Percentiles rank a stretch among this genome's conserved stretches.
Evolutionary conservation across 2,329 filamentous ascomycete species (phyloP).

Genomic region (Pseudopithomyces chartarum): DNA sequence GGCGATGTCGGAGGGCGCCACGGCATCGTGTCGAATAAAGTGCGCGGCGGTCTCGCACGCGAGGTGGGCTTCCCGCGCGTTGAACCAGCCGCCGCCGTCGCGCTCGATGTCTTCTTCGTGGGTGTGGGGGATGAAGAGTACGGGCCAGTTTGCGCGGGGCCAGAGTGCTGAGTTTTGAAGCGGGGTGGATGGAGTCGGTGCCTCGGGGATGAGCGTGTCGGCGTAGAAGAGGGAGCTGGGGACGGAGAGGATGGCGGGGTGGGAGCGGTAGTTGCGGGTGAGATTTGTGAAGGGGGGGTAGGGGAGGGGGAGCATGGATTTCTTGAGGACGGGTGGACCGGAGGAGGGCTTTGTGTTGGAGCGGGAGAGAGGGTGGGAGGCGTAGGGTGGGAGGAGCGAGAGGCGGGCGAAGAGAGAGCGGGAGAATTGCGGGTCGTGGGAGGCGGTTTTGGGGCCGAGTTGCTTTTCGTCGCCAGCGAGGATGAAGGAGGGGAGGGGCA

Average conservation of each 20-base stretch:
- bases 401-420: conserved; percentile 51
- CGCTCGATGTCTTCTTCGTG: conserved; percentile 48
- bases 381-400: conserved; percentile 44
- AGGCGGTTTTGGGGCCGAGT: conserved; percentile 48
- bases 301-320: conserved; percentile 46
- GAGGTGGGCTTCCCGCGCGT: conserved; percentile 34
- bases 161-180: conserved; percentile 42
- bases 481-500: conserved; percentile 45
- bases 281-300: conserved; percentile 52
- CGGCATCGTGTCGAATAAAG: conserved; percentile 28
- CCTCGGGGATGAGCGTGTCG: conserved; percentile 52
- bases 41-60: conserved; percentile 35
- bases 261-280: conserved; percentile 54
- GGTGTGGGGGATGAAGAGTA: conserved; percentile 48
- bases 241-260: conserved; percentile 51
- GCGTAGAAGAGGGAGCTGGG: conserved; percentile 51
- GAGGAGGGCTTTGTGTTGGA: conserved; percentile 28
- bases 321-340: conserved; percentile 30
- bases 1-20: conserved; percentile 45
- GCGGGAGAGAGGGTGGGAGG: conserved; percentile 48
- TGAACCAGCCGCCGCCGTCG: conserved; percentile 48
- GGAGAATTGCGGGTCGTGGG: conserved; percentile 37
- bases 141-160: conserved; percentile 47
- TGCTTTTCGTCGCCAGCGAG: conserved; percentile 55
- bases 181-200: conserved; percentile 22